Conservation (phyloP, 176 grass and related monocot species). For the Pontederia crassipes region DNA sequence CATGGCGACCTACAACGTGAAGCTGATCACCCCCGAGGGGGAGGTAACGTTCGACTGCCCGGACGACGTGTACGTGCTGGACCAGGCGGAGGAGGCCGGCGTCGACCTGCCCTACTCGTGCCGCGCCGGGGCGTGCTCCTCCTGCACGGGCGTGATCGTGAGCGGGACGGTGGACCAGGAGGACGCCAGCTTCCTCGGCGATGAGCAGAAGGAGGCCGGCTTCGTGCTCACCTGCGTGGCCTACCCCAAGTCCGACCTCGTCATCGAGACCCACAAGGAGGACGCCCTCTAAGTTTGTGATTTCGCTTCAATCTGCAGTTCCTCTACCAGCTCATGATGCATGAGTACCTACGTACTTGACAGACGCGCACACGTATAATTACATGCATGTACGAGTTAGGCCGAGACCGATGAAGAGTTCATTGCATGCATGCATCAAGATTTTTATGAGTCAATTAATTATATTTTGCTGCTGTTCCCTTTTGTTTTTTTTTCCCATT, state of each 20-base stretch:
- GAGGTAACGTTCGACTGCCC: slow-evolving; percentile 23
- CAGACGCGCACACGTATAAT: too few relatives aligned
- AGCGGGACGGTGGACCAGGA: slow-evolving; percentile 53
- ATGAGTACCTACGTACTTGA: too few relatives aligned
- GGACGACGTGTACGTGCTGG: slow-evolving; percentile 58
- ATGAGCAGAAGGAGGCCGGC: slow-evolving; percentile 34
- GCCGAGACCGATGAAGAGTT: too few relatives aligned
- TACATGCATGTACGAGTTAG: too few relatives aligned
- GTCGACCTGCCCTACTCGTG: slow-evolving; percentile 73
- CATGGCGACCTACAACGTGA: slow-evolving; percentile 49
- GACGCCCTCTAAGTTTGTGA: slow-evolving; percentile 24
- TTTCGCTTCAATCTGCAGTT: too few relatives aligned
- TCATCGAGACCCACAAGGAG: slow-evolving; percentile 90
- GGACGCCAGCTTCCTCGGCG: slow-evolving; percentile 64
- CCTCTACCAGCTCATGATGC: too few relatives aligned
- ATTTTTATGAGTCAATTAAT: too few relatives aligned
- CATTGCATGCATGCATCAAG: too few relatives aligned
- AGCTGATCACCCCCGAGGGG: slow-evolving; percentile 18
- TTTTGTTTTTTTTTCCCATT: too few relatives aligned
- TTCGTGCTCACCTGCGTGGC: slow-evolving; percentile 72
- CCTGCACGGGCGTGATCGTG: slow-evolving; percentile 57
- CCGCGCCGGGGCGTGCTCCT: slow-evolving; percentile 60
- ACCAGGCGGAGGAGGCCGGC: slow-evolving; percentile 35
- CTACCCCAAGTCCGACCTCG: slow-evolving; percentile 56
- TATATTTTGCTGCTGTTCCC: too few relatives aligned